These are phyloP conservation scores for Mycena amicta DNA, from an alignment of 768 basidiomycete species.

Conservation along the genomic window DNA sequence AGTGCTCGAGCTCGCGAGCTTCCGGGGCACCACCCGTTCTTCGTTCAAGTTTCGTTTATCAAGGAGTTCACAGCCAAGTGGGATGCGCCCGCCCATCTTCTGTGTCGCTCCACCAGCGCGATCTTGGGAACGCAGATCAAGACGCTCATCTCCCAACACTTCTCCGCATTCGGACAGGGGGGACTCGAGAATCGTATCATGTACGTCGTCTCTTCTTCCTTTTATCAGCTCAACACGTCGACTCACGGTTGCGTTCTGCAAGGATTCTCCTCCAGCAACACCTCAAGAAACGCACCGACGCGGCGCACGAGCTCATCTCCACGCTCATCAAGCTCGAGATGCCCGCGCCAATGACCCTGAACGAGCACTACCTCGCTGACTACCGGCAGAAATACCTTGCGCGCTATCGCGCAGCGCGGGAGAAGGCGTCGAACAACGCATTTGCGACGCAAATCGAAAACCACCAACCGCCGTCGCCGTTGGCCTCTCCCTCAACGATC, in stretches of 20 bases:
- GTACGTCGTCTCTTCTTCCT: constrained; percentile 31
- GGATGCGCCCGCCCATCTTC: constrained; percentile 44
- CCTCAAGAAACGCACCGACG: constrained; percentile 43
- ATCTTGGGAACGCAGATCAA: constrained; percentile 44
- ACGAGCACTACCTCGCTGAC: constrained; percentile 49
- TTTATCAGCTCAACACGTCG: constrained; percentile 22
- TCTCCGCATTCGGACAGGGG: constrained; percentile 55
- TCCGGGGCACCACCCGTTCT: constrained; percentile 66
- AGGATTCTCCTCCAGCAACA: constrained; percentile 58
- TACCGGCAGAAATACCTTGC: constrained; percentile 51
- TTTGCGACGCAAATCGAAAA: constrained; percentile 31
- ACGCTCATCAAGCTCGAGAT: constrained; percentile 55
- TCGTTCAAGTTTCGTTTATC: constrained; percentile 58
- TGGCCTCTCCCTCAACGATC: constrained; percentile 28
- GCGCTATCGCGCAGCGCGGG: constrained; percentile 53
- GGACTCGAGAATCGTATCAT: constrained; percentile 49
- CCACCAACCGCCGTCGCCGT: neutral
- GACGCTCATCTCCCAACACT: constrained; percentile 49
- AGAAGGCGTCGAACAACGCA: constrained; percentile 30
- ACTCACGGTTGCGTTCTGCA: neutral
- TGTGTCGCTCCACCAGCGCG: constrained; percentile 44
- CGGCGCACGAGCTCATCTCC: constrained; percentile 41
- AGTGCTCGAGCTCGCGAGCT: constrained; percentile 75
- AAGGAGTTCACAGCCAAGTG: constrained; percentile 46
- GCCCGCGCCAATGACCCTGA: constrained; percentile 47